These are phyloP conservation scores for Hsuehochloa calcarea DNA, from an alignment of 176 grass and related monocot genomes.

Conservation along the genomic window DNA sequence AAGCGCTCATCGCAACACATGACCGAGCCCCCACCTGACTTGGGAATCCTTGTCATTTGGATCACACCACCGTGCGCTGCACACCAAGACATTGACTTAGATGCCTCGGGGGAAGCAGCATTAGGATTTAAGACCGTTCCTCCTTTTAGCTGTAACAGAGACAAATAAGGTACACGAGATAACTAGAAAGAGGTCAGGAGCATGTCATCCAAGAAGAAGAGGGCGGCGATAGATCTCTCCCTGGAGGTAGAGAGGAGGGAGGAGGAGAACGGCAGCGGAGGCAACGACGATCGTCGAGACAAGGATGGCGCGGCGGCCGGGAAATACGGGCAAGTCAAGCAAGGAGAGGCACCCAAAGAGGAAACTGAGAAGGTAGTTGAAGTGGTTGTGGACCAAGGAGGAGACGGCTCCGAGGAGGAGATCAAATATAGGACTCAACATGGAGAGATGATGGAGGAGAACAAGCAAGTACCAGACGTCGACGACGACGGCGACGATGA, in stretches of 20 bases:
- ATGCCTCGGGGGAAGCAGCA: slow-evolving; percentile 52
- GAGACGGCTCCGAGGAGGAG: slow-evolving; percentile 34
- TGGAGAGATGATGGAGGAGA: slow-evolving; percentile 29
- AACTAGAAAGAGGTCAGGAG: slow-evolving; percentile 40
- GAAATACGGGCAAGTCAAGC: slow-evolving; percentile 32
- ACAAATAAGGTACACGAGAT: slow-evolving; percentile 49
- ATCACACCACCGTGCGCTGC: slow-evolving; percentile 44
- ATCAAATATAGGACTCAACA: slow-evolving; percentile 44
- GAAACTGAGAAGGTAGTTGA: slow-evolving; percentile 39
- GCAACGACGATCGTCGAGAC: neutral
- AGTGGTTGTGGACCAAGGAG: slow-evolving; percentile 47
- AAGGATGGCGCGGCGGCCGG: neutral
- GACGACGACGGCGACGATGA: neutral
- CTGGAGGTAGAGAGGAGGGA: slow-evolving; percentile 41
- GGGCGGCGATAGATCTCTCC: slow-evolving; percentile 66
- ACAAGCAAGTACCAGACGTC: slow-evolving; percentile 32
- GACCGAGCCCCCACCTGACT: slow-evolving; percentile 68
- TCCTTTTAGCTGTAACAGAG: slow-evolving; percentile 41
- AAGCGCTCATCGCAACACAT: slow-evolving; percentile 76
- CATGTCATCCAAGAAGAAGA: slow-evolving; percentile 78
- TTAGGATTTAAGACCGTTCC: slow-evolving; percentile 59
- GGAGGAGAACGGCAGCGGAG: neutral
- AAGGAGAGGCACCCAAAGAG: slow-evolving; percentile 19
- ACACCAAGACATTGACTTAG: slow-evolving; percentile 79
- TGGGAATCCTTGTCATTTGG: slow-evolving; percentile 72